Evolutionary conservation across 441 rosid species (phyloP).

Genomic region (Pelargonium myrrhifolium): DNA sequence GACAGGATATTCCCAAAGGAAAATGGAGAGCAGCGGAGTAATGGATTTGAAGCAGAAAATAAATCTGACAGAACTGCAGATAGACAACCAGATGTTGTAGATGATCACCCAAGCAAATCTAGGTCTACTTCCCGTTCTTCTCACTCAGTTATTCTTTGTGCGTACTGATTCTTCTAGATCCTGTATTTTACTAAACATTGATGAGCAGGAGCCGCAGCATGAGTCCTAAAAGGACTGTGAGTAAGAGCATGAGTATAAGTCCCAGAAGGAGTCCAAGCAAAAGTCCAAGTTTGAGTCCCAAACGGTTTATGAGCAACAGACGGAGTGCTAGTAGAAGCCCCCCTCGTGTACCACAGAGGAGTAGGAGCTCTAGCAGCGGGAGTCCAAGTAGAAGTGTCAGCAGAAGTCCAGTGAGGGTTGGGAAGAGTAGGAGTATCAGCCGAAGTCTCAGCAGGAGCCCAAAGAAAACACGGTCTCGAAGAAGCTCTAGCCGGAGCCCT

Average conservation of each 20-base stretch:
- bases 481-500: constrained; percentile 38
- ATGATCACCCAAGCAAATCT: constrained; percentile 79
- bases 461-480: constrained; percentile 26
- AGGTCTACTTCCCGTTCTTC: constrained; percentile 56
- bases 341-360: constrained; percentile 18
- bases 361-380: constrained; percentile 38
- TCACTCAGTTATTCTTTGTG: constrained; percentile 37
- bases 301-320: constrained; percentile 42
- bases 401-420: constrained; percentile 43
- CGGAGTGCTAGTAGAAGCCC: constrained; percentile 39
- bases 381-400: constrained; percentile 46
- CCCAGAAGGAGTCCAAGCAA: constrained; percentile 54
- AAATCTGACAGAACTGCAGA: constrained; percentile 50
- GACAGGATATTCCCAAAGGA: constrained; percentile 40
- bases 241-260: constrained; percentile 80
- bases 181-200: constrained; percentile 41
- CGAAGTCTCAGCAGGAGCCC: constrained; percentile 41
- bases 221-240: constrained; percentile 66
- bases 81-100: constrained; percentile 72
- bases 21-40: constrained; percentile 49
- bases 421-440: constrained; percentile 28
- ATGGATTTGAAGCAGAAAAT: constrained; percentile 38
- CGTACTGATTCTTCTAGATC: constrained; percentile 37
- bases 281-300: constrained; percentile 61
- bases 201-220: constrained; percentile 85